Evolutionary conservation across 805 yeast species (phyloP), one percentile per base, ranked within the genome.

Genomic region (Barnettozyma populi): DNA sequence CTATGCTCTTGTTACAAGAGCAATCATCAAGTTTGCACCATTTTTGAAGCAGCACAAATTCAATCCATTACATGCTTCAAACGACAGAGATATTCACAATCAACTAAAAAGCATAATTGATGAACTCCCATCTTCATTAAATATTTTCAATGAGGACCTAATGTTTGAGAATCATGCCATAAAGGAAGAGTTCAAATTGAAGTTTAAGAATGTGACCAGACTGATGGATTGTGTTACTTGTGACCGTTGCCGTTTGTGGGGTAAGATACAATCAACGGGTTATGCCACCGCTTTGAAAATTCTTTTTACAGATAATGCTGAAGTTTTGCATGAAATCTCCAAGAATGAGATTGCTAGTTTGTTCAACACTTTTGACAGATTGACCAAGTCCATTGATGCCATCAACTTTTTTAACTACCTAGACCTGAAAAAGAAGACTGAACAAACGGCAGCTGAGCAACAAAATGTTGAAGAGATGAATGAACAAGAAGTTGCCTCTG

Each of bases 181-280:
- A 49, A 94, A 94, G 59, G 83, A 84, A 53, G 98, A 94, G 58
- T 90, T 94, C 70, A 78, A 92, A 52, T 67, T 77, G 35, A 83
- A 95, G 45, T 95, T 94, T 66, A 83, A 81, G 61, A 94, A 94
- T 63, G 95, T 94, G 21, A 83, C 95, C 19, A 84, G 87, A 44
- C 80, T 94, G 39, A 94, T 94, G 97, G 97, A 92, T 65, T 94
- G 99, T 70, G 98, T 94, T 36, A 97, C 96, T 35, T 94, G 99
- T 71, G 99, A 94, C 64, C 76, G 97, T 62, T 94, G 99, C 66
- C 79, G 97, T 60, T 73, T 94, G 67, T 94, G 99, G 99, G 99
- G 99, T 9, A 94, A 94, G 66, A 79, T 94, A 27, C 99, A 94
- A 70, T 89, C 96, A 2, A 88, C 94, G 14, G 99, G 99, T 19